Percentiles rank a stretch among this genome's conserved stretches.
phyloP scores from a whole-genome alignment of 129 eudicot species.

The Centaurea solstitialis region DNA sequence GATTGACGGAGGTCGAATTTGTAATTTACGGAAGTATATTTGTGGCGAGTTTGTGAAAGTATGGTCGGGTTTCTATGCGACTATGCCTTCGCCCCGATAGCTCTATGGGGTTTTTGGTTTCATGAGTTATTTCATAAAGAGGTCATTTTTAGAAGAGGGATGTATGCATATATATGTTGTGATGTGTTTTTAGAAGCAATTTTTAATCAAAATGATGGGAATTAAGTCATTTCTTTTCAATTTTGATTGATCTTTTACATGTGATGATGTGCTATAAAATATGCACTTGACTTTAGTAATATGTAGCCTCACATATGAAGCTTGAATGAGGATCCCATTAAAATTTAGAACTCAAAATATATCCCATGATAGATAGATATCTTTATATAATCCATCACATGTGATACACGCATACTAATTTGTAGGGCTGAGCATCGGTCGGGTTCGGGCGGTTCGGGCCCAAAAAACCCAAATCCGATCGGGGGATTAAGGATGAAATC shows the following conservation, averaged over 20 bases:
- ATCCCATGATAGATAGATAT: neutral
- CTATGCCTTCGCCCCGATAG: neutral
- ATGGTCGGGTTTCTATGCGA: neutral
- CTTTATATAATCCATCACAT: too few relatives aligned
- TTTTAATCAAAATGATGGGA: neutral
- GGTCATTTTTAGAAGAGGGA: neutral
- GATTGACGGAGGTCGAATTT: conserved; percentile 25
- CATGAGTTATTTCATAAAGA: neutral
- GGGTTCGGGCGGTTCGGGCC: too few relatives aligned
- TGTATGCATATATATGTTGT: too few relatives aligned
- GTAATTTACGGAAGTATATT: conserved; percentile 23
- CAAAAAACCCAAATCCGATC: too few relatives aligned
- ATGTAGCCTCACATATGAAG: neutral
- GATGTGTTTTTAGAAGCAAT: too few relatives aligned
- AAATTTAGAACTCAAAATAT: neutral
- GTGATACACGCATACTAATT: too few relatives aligned
- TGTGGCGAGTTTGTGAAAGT: neutral
- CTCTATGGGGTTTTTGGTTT: neutral
- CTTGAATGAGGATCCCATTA: neutral
- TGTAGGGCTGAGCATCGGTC: too few relatives aligned
- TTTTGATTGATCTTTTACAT: neutral
- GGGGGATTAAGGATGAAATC: too few relatives aligned
- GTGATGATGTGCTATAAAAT: neutral
- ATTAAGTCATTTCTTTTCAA: too few relatives aligned
- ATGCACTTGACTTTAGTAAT: neutral